phyloP scores from a whole-genome alignment of 2,329 filamentous ascomycete species.

The Fusarium brachygibbosum region DNA sequence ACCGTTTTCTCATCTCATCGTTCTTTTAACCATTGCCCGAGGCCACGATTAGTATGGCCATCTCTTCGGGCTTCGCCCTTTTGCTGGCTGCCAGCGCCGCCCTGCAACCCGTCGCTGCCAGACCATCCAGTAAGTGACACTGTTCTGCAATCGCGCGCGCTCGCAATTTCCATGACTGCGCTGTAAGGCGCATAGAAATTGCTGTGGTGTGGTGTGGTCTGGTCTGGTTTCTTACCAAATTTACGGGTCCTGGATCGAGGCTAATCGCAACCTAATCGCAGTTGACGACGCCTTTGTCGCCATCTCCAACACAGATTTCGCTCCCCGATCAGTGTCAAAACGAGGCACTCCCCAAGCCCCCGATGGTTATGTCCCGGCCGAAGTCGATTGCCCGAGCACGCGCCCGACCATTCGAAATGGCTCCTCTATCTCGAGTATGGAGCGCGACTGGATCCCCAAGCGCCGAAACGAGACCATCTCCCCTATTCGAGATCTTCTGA shows the following conservation, averaged over 20 bases:
- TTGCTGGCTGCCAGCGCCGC: constrained; percentile 47
- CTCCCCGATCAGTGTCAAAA: constrained; percentile 32
- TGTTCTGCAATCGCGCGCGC: not conserved
- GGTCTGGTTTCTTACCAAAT: not conserved
- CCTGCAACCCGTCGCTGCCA: constrained; percentile 37
- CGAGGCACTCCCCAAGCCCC: constrained; percentile 54
- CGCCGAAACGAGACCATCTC: constrained; percentile 80
- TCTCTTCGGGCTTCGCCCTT: constrained; percentile 44
- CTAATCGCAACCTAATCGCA: constrained; percentile 37
- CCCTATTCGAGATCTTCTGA: constrained; percentile 81
- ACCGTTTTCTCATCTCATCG: constrained; percentile 1
- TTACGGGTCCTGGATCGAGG: not conserved
- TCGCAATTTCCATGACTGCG: not conserved
- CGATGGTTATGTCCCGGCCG: constrained; percentile 76
- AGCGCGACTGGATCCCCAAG: constrained; percentile 79
- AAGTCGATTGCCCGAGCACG: constrained; percentile 76
- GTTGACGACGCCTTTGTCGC: constrained; percentile 34
- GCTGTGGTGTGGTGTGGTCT: not conserved
- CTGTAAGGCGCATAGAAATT: constrained; percentile 1
- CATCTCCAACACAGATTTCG: constrained; percentile 37
- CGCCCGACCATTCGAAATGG: constrained; percentile 78
- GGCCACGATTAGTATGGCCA: constrained; percentile 38
- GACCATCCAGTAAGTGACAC: constrained; percentile 39
- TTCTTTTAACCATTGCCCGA: constrained; percentile 3
- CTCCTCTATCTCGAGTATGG: constrained; percentile 71